Conservation (phyloP, 2,329 filamentous ascomycete species). For the Paecilomyces fulvus region DNA sequence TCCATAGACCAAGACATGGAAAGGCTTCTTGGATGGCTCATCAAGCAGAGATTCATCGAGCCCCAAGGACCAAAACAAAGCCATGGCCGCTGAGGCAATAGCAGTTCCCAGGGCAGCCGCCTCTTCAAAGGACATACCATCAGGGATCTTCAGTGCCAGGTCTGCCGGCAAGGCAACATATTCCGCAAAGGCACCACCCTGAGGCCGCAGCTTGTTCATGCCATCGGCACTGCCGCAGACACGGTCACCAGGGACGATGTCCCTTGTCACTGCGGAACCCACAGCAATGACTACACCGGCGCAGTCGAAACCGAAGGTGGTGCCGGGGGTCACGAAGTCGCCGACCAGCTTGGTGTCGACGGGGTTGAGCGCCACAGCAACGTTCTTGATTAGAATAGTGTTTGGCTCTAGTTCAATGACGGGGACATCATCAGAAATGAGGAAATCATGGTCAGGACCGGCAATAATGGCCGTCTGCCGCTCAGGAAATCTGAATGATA, state of each 20-base stretch:
- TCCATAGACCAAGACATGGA: neutral
- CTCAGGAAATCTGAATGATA: neutral
- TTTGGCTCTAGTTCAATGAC: neutral
- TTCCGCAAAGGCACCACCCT: neutral
- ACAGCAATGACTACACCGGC: neutral
- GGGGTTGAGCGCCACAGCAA: neutral
- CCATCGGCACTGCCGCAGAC: neutral
- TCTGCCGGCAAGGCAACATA: neutral
- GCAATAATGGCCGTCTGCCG: neutral
- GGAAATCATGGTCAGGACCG: neutral
- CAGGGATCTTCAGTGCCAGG: neutral
- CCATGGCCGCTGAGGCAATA: neutral
- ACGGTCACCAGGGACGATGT: neutral
- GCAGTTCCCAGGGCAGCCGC: neutral
- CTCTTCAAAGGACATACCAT: neutral
- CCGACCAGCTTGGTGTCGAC: neutral
- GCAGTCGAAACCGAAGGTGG: neutral
- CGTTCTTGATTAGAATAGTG: neutral
- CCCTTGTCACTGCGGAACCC: neutral
- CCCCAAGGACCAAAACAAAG: neutral
- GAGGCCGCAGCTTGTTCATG: neutral
- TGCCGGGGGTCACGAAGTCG: neutral
- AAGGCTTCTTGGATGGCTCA: neutral
- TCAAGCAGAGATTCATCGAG: neutral
- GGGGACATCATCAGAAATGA: neutral